Conservation (phyloP, 2,329 filamentous ascomycete genomes). For the Fusarium sp. region DNA sequence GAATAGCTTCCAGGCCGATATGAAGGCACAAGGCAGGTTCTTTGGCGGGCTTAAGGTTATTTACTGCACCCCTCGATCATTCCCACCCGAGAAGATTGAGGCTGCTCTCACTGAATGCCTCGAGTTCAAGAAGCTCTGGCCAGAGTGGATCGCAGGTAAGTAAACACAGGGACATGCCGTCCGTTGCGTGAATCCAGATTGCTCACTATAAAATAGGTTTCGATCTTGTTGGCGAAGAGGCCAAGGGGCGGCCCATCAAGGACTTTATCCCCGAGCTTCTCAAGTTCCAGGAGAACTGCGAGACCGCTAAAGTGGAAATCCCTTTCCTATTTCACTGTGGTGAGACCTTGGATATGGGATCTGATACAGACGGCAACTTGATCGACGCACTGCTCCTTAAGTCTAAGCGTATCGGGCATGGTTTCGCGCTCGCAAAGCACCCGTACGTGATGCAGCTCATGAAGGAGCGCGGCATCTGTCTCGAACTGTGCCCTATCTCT, state of each 20-base stretch:
- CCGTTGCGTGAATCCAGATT: neutral
- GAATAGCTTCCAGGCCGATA: constrained; percentile 57
- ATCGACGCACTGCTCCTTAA: constrained; percentile 75
- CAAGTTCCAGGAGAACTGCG: constrained; percentile 66
- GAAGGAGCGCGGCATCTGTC: constrained; percentile 71
- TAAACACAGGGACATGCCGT: neutral
- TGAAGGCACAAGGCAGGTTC: constrained; percentile 46
- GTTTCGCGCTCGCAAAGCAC: constrained; percentile 76
- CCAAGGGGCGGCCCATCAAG: constrained; percentile 68
- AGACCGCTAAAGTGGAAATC: constrained; percentile 62
- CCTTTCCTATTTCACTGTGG: constrained; percentile 83
- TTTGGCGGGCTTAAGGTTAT: constrained; percentile 78
- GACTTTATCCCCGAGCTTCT: constrained; percentile 68
- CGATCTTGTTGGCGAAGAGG: constrained; percentile 77
- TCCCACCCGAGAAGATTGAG: constrained; percentile 60
- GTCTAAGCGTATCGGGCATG: constrained; percentile 79
- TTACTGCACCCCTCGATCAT: constrained; percentile 76
- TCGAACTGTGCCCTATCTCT: constrained; percentile 83
- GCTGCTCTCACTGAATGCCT: constrained; percentile 71
- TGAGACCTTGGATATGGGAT: constrained; percentile 76
- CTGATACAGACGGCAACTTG: constrained; percentile 74
- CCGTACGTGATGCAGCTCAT: constrained; percentile 74
- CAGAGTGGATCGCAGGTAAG: constrained; percentile 73
- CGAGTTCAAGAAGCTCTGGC: constrained; percentile 67
- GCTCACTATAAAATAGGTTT: constrained; percentile 61